A percentile compares a stretch with the other conserved stretches of the same genome.
Evolutionary conservation across 345 rosid species (phyloP).

Genomic region (Eucalyptus regnans): DNA sequence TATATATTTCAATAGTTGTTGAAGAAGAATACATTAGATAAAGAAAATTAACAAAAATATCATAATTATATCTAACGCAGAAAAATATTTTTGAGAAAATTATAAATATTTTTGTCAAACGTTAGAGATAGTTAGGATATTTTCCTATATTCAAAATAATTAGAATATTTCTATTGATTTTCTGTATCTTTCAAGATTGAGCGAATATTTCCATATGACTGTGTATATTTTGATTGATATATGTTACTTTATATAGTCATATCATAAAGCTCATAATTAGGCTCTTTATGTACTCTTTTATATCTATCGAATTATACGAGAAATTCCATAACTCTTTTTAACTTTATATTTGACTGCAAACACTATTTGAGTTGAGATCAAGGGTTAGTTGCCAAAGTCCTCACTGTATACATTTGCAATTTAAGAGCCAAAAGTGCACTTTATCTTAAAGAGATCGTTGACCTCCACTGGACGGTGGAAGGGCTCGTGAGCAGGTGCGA

Average conservation of each 20-base stretch:
- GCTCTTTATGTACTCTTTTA: background rate
- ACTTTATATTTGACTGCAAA: background rate
- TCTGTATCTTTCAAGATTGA: too few relatives aligned
- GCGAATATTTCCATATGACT: fast-evolving
- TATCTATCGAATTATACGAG: background rate
- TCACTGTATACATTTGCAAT: background rate
- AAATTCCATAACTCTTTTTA: too few relatives aligned
- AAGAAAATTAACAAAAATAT: background rate
- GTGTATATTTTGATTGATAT: background rate
- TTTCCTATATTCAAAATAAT: too few relatives aligned
- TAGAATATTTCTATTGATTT: background rate
- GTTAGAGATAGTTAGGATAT: background rate
- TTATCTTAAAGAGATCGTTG: background rate
- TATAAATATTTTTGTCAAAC: background rate
- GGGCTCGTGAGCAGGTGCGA: background rate
- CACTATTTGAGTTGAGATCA: background rate
- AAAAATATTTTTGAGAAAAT: background rate
- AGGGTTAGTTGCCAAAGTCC: background rate
- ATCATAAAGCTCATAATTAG: background rate
- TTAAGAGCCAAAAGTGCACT: background rate
- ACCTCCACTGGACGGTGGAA: background rate
- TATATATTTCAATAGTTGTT: background rate
- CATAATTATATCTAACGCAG: background rate
- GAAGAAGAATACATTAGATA: background rate
- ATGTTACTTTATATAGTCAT: background rate